Evolutionary conservation across 495 filamentous ascomycete species (phyloP).

Genomic region (Aspergillus coremiiformis): DNA sequence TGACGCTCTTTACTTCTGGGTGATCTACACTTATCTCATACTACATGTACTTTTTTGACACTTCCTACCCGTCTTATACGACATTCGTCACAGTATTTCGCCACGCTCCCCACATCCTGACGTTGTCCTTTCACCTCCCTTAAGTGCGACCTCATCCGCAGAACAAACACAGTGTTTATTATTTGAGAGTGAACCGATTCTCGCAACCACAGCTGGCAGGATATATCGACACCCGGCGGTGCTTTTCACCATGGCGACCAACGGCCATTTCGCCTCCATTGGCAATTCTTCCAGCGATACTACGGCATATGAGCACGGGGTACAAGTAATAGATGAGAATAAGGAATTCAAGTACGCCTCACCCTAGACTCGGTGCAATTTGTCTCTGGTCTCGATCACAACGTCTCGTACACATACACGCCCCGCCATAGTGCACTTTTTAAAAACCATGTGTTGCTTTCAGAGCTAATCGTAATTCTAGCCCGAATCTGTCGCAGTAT

Average conservation of each 20-base stretch:
- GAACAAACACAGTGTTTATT: background rate
- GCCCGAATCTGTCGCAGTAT: conserved; percentile 73
- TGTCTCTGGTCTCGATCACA: background rate
- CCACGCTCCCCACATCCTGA: conserved; percentile 18
- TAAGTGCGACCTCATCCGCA: conserved; percentile 2
- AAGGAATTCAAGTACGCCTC: conserved; percentile 86
- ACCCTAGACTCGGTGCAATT: conserved; percentile 4
- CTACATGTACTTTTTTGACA: background rate
- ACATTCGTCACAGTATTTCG: conserved; percentile 9
- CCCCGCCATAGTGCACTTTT: background rate
- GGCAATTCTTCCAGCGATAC: conserved; percentile 58
- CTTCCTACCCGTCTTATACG: background rate
- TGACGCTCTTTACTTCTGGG: conserved; percentile 13
- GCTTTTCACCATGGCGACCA: conserved; percentile 60
- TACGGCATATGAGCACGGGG: conserved; percentile 74
- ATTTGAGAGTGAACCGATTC: background rate
- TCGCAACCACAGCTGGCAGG: background rate
- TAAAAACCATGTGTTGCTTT: background rate
- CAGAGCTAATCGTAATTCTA: conserved; percentile 17
- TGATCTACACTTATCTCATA: conserved; percentile 8
- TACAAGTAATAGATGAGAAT: conserved; percentile 92
- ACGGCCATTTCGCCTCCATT: conserved; percentile 81
- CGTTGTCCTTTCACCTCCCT: conserved; percentile 5
- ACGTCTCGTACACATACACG: background rate
- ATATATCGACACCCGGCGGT: conserved; percentile 36